Percentiles rank a stretch among this genome's conserved stretches.
Conservation (phyloP, 73 alveolate genomes). For the Paramecium bursaria region DNA sequence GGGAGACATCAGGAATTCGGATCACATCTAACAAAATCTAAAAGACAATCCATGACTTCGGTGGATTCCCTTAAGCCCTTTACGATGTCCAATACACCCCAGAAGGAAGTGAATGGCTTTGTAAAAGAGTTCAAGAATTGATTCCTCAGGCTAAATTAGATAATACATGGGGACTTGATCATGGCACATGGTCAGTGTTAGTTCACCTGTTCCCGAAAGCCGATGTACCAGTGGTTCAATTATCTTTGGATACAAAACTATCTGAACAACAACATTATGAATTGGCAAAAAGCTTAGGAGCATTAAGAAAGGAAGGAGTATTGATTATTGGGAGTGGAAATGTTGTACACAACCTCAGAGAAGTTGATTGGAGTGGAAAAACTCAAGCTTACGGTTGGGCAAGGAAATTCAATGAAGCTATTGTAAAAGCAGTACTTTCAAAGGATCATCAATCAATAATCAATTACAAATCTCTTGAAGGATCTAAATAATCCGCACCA, state of each 20-base stretch:
- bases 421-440: neutral
- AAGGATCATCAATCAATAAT: constrained; percentile 16
- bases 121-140: constrained; percentile 48
- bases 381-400: constrained; percentile 56
- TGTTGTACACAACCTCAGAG: constrained; percentile 24
- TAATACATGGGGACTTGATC: constrained; percentile 66
- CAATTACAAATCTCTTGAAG: constrained; percentile 19
- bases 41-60: constrained; percentile 61
- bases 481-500: constrained; percentile 12
- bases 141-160: constrained; percentile 53
- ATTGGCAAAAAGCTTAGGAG: constrained; percentile 9
- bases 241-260: neutral
- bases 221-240: constrained; percentile 51
- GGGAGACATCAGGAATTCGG: constrained; percentile 52
- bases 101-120: constrained; percentile 8
- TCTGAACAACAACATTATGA: constrained; percentile 40
- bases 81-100: constrained; percentile 30
- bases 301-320: constrained; percentile 12
- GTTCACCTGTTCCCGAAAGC: constrained; percentile 19
- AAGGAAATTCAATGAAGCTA: neutral
- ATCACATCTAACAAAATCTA: constrained; percentile 23
- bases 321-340: constrained; percentile 45
- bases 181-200: constrained; percentile 57
- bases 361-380: constrained; percentile 25
- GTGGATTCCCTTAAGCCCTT: constrained; percentile 61